Evolutionary conservation across 73 alveolate species (phyloP), one percentile per base, ranked within the genome.

Genomic region (Halteria grandinella): DNA sequence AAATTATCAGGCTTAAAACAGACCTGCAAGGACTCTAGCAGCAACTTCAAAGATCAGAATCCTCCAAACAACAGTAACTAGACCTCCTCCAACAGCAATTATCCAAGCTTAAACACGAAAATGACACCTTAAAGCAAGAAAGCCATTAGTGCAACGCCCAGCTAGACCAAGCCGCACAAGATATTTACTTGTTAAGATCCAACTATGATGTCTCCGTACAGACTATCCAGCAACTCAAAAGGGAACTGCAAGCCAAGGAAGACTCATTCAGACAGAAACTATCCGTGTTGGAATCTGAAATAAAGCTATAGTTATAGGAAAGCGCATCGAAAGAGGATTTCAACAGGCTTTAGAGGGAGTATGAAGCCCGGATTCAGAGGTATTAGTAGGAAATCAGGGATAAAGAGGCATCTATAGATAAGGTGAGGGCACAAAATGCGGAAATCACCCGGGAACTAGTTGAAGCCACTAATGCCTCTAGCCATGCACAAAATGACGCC

Each of bases 391-490:
- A 60, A 40, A 6, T 60, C 27, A 24, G 8, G 58, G 77, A 60
- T 14, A 60, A 31, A 60, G 77, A 60, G 58, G 8, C 25, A 32
- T 21, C 3, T 7, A 14, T 60, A 60, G 77, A 60, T 1, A 60
- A 60, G 59, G 23, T 18, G 24, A 36, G 77, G 5, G 24, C 12
- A 44, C 24, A 34, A 11, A 60, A 60, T 20, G 77, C 77, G 5
- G 77, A 60, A 39, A 33, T 60, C 3, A 60, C 77, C 6, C 37
- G 77, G 21, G 77, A 60, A 31, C 27, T 60, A 40, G 77, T 60
- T 6, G 77, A 60, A 45, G 77, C 34, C 10, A 60, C 77, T 1
- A 60, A 60, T 37, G 77, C 37, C 48, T 40, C 60, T 60, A 59
- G 77, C 5, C 21, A 44, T 18, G 77, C 77, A 1, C 37, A 60